phyloP scores from a whole-genome alignment of 2,329 filamentous ascomycete species.

The Metarhizium album region DNA sequence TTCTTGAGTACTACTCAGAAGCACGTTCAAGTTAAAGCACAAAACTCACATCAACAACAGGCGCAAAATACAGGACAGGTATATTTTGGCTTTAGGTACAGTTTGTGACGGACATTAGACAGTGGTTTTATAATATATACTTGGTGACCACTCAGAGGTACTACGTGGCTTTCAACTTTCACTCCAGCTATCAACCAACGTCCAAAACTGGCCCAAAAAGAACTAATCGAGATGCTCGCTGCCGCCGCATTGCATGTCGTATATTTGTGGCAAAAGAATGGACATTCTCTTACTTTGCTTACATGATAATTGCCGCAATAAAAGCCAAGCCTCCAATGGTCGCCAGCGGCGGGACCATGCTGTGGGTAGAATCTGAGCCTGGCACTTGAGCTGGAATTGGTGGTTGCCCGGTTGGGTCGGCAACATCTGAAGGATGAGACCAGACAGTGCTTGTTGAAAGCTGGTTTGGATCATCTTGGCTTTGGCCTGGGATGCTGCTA shows the following conservation, averaged over 20 bases:
- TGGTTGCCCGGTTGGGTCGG: constrained; percentile 11
- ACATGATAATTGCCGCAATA: constrained; percentile 17
- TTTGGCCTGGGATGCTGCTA: constrained; percentile 6
- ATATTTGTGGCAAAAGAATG: background rate
- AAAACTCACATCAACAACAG: background rate
- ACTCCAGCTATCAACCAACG: constrained; percentile 11
- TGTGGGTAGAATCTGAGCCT: constrained; percentile 16
- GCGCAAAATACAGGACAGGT: background rate
- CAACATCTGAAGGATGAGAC: constrained; percentile 12
- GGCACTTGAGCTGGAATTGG: constrained; percentile 17
- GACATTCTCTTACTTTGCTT: background rate
- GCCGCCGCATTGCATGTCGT: background rate
- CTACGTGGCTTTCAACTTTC: constrained; percentile 9
- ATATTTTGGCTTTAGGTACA: constrained; percentile 1
- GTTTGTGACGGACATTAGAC: constrained; percentile 5
- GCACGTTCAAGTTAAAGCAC: background rate
- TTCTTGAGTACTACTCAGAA: too few relatives aligned
- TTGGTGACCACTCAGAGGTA: constrained; percentile 2
- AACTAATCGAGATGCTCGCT: constrained; percentile 6
- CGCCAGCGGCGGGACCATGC: constrained; percentile 12
- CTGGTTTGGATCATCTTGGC: constrained; percentile 6
- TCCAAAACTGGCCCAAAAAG: constrained; percentile 13
- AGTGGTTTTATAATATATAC: background rate
- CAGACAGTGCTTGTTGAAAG: constrained; percentile 15
- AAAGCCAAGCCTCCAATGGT: constrained; percentile 16